Base-by-base conservation (phyloP, 2,329 filamentous ascomycete species). In the Colletotrichum filicis region DNA sequence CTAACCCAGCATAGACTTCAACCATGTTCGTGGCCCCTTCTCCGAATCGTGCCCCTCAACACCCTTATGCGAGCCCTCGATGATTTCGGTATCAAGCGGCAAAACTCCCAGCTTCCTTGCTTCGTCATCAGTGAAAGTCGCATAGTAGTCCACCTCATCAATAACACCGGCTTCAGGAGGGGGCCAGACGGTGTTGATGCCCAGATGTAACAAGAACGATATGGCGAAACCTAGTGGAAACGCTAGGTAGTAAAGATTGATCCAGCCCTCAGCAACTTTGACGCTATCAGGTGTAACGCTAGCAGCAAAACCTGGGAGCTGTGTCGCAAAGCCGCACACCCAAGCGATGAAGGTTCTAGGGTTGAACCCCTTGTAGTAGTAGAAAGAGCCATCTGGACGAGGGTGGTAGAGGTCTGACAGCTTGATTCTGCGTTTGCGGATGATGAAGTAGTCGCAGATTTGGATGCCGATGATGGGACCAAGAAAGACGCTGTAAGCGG, bases 361-460 rank as follows among this genome's bases (percentile, higher is more conserved):
- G 72, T 84, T 83, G 69, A 65, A 22, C 1, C 85, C 85, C 8
- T 83, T 80, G 74, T 76, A 83, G 71, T 82, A 87, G 74, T 87
- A 87, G 9, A 78, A 78, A 0, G 83, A 82, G 24, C 81, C 76
- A 0, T 78, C 56, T 0, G 79, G 79, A 28, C 77, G 75, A 84
- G 11, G 80, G 78, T 1, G 87, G 68, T 80, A 84, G 12, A 84
- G 75, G 42, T 82, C 80, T 8, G 83, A 79, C 5, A 84, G 73
- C 52, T 83, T 82, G 28, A 83, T 57, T 76, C 82, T 83, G 42
- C 75, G 74, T 53, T 75, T 78, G 12, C 78, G 76, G 60, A 84
- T 78, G 9, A 83, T 4, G 5, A 80, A 72, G 37, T 83, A 85
- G 70, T 77, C 78, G 9, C 81, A 78, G 2, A 81, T 79, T 80